Base-by-base conservation (phyloP, 371 early-diverging fungal species). In the Mycotypha africana region DNA sequence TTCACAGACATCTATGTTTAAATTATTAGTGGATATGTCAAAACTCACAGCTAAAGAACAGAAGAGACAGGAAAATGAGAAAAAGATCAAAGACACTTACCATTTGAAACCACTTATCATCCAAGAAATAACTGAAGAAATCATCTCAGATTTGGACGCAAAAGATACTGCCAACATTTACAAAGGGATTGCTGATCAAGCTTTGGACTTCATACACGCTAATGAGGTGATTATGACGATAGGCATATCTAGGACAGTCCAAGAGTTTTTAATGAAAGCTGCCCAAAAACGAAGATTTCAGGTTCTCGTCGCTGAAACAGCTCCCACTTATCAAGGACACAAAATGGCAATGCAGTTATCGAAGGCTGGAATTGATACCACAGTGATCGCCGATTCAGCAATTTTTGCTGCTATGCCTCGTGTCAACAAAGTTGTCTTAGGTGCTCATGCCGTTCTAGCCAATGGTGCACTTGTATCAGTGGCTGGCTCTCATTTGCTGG, bases 361-460 rank as follows among this genome's bases (percentile, higher is more conserved):
- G 3, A 58, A 71, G 15, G 79, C 86, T 7, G 92, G 93, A 3
- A 92, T 97, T 47, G 95, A 93, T 44, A 89, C 93, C 0, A 93
- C 92, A 0, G 80, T 96, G 14, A 87, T 97, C 34, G 80, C 92
- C 4, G 97, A 96, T 55, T 82, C 93, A 6, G 94, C 96, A 1
- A 84, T 93, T 12, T 95, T 92, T 81, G 96, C 96, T 3, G 85
- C 94, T 45, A 96, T 97, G 96, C 88, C 96, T 38, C 84, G 95
- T 39, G 95, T 96, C 16, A 93, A 95, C 79, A 97, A 95, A 68
- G 95, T 97, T 22, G 92, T 97, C 21, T 61, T 97, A 35, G 95
- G 95, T 16, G 83, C 93, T 0, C 93, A 94, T 53, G 91, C 93
- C 25, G 49, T 40, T 14, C 75, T 93, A 26, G 94, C 93, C 33